Evolutionary conservation across 495 filamentous ascomycete genomes (phyloP).

Genomic region (Bacidia rubella): DNA sequence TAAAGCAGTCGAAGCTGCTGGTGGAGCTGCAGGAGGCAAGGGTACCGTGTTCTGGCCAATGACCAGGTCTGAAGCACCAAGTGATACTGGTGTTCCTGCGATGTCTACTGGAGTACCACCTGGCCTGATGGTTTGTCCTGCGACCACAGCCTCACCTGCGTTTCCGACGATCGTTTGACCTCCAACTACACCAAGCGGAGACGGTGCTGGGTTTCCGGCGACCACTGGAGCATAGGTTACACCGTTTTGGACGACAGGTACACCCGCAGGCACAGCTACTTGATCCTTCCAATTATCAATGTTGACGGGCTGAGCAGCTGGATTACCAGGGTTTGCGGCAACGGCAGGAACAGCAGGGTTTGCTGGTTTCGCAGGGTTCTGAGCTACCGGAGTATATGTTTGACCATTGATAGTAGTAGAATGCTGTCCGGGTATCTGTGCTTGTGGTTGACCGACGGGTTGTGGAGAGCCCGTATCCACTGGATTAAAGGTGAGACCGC

Average conservation of each 20-base stretch:
- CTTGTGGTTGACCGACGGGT: neutral
- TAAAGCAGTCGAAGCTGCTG: neutral
- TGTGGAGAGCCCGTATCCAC: neutral
- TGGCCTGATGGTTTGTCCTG: neutral
- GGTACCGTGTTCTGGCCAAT: constrained; percentile 2
- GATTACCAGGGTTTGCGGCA: neutral
- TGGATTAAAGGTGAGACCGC: neutral
- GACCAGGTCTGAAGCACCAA: neutral
- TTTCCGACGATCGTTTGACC: neutral
- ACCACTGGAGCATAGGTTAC: neutral
- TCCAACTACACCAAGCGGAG: neutral
- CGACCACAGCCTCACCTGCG: neutral
- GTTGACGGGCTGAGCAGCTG: neutral
- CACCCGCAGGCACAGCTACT: neutral
- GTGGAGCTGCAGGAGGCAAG: neutral
- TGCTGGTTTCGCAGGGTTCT: neutral
- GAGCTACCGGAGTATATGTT: neutral
- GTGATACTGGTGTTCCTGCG: neutral
- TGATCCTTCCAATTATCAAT: neutral
- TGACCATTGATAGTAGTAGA: neutral
- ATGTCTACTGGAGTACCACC: neutral
- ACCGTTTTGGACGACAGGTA: neutral
- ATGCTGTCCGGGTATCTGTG: neutral
- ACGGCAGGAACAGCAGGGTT: too few species aligned
- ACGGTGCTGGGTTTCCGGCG: neutral